These are phyloP conservation scores for Trapa incisa DNA, from an alignment of 345 rosid species.

Conservation along the genomic window DNA sequence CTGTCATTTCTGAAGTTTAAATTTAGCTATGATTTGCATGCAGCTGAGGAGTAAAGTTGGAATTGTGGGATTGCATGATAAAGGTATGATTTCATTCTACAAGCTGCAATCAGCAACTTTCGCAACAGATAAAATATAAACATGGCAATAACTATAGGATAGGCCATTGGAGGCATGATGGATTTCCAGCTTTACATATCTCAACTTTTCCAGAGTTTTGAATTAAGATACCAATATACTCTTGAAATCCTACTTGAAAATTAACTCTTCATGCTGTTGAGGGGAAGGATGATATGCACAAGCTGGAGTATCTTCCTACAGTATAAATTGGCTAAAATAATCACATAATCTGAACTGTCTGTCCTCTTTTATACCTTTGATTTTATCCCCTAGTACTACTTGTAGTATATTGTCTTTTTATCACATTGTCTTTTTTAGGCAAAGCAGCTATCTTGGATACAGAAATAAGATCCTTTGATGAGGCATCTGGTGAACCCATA, in stretches of 20 bases:
- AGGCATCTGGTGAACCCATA: no score
- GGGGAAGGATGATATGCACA: neutral
- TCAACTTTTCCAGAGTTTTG: neutral
- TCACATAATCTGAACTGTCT: neutral
- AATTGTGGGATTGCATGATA: conserved; percentile 80
- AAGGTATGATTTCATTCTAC: conserved; percentile 36
- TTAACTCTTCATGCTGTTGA: neutral
- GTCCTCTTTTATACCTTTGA: no score
- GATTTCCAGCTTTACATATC: neutral
- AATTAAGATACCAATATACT: neutral
- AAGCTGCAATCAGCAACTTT: neutral
- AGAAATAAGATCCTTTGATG: neutral
- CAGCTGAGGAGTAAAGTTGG: conserved; percentile 55
- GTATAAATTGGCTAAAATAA: neutral
- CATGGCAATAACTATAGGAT: neutral
- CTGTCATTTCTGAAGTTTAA: neutral
- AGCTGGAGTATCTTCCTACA: neutral
- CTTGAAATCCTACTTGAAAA: neutral
- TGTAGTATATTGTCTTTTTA: neutral
- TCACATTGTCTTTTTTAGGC: conserved; percentile 28
- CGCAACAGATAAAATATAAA: neutral
- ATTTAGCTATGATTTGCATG: conserved; percentile 11
- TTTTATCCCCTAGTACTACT: no score
- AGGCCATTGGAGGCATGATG: neutral
- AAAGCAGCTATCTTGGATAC: conserved; percentile 82